Base-by-base conservation (phyloP, 1,284 basidiomycete species). In the Agaricales sp. region DNA sequence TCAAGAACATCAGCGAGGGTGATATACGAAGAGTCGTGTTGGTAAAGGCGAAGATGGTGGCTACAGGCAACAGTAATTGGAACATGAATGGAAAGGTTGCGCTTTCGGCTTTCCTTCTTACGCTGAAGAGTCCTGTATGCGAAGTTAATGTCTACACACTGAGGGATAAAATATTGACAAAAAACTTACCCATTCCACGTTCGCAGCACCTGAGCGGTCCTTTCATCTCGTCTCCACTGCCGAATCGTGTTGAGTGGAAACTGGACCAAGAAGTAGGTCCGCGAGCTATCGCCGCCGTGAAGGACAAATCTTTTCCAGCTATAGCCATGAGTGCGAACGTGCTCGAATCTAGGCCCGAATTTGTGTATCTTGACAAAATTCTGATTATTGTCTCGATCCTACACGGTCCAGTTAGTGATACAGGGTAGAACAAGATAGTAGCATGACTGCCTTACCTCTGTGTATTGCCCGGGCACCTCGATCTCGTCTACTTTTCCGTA, bases 401-500 rank as follows among this genome's bases (percentile, higher is more conserved):
- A 54, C 25, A 21, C 3, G 3, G 14, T 24, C 19, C 19, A 19
- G 52, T 53, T 11, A 47, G 38, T 48, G n/a, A n/a, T n/a, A n/a
- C n/a, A n/a, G n/a, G n/a, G n/a, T n/a, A 49, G 23, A n/a, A 20
- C 13, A 26, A 48, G 0, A 46, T n/a, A n/a, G n/a, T n/a, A n/a
- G n/a, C n/a, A n/a, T n/a, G n/a, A n/a, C n/a, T n/a, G n/a, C n/a
- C 75, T 56, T 52, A 89, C 92, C 77, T 95, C 90, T 0, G 94
- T 87, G 61, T 99, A 99, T 67, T 99, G 96, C 6, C 96, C 96
- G 18, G 96, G 96, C 50, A 99, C 83, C 64, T 99, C 96, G 47
- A 99, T 92, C 57, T 99, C 96, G 59, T 99, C 96, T 51, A 97
- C 94, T 65, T 95, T 97, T 61, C 86, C 86, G 65, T 97, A 94